Evolutionary conservation across 1,284 basidiomycete species (phyloP), one percentile per base, ranked within the genome.

Genomic region (Puccinia horiana): DNA sequence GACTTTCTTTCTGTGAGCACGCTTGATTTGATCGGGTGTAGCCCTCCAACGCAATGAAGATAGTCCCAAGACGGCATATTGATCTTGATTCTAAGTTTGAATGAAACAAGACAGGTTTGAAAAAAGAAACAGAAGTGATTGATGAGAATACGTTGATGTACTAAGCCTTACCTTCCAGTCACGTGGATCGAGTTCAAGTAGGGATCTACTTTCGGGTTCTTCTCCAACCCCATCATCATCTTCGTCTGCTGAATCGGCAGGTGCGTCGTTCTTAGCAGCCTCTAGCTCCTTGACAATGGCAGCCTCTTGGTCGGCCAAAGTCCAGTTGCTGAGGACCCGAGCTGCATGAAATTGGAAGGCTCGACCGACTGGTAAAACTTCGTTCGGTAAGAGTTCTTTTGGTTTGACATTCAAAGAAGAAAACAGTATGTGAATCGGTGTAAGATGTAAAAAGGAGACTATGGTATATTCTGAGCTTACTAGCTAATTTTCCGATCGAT

Each of bases 1-100:
- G 49, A 99, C 96, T 89, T 99, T 99, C 90, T 96, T 96, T 86
- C 96, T 94, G 89, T 95, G 95, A 84, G 96, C 95, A 86, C 97
- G 91, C 88, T 96, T 96, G 88, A 99, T 99, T 87, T 99, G 96
- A 83, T 92, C 94, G 54, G 92, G 90, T 26, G 91, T 94, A 14
- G 96, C 96, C 85, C 90, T 92, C 90, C 93, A 95, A 83, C 96
- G 91, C 82, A 98, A 90, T 86, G 93, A 91, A 37, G 95, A 96
- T 6, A 99, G 91, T 85, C 96, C 96, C 77, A 98, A 92, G 49
- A 98, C 94, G 82, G 93, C 94, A 87, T 98, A 98, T 87, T 98
- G 94, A 87, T 99, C 96, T 91, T 98, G 97, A 91, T 95, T 94
- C 94, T 94, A 83, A 12, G 42, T 42, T 32, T 47, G 29, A 74